Evolutionary conservation across 495 filamentous ascomycete genomes (phyloP).

Genomic region (Saxispiralis lemnorum): DNA sequence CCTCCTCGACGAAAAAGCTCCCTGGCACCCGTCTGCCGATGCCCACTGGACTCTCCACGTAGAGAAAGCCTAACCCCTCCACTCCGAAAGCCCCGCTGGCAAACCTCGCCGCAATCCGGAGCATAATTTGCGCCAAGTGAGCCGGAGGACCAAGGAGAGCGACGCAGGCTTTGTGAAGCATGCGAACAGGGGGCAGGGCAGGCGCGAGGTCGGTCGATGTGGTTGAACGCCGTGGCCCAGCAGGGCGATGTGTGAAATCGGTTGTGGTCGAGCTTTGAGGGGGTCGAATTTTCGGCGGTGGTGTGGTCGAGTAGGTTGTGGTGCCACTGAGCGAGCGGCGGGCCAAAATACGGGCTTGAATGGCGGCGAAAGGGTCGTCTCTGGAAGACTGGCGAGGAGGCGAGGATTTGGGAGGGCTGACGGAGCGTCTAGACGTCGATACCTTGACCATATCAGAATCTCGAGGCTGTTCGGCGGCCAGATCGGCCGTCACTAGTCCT

Average conservation of each 20-base stretch:
- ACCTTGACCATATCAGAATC: no score
- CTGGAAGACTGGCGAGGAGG: not conserved
- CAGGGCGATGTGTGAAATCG: constrained; percentile 27
- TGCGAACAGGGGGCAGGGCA: constrained; percentile 26
- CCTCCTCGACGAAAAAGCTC: constrained; percentile 8
- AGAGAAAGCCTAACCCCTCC: not conserved
- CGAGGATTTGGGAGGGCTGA: no score
- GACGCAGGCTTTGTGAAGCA: constrained; percentile 52
- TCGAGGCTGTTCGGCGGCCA: no score
- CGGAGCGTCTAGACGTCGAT: no score
- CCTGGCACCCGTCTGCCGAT: constrained; percentile 7
- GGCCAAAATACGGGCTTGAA: constrained; percentile 15
- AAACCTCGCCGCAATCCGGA: constrained; percentile 61
- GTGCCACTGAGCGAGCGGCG: constrained; percentile 14
- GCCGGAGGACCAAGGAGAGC: constrained; percentile 59
- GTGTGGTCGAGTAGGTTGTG: not conserved
- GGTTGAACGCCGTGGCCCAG: constrained; percentile 24
- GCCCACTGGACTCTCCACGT: constrained; percentile 4
- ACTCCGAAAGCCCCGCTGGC: constrained; percentile 39
- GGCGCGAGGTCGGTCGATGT: constrained; percentile 40
- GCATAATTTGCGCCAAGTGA: constrained; percentile 56
- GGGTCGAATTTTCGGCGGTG: not conserved
- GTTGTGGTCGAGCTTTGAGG: constrained; percentile 34
- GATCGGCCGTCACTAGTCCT: no score
- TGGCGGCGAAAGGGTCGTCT: constrained; percentile 14